Base-by-base conservation (phyloP, 2,329 filamentous ascomycete genomes). In the Cladosporium velox region DNA sequence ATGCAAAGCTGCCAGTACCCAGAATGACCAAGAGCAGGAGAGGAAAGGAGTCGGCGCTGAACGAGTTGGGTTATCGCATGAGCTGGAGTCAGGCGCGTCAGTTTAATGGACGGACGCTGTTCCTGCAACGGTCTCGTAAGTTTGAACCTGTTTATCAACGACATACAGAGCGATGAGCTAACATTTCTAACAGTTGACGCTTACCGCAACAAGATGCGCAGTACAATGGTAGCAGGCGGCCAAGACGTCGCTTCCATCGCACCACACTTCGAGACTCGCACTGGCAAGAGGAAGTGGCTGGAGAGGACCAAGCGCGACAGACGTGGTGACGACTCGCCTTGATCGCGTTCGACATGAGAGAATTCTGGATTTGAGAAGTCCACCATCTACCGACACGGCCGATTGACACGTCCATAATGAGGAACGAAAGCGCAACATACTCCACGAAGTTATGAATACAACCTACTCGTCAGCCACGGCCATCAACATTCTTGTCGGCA, bases 41-140 rank as follows among this genome's bases (percentile, higher is more conserved):
- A 59, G 86, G 85, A 59, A 95, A 92, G 80, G 94, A 98, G 77
- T 88, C 95, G n/a, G 87, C 91, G 59, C 82, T 98, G 68, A 98
- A 98, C 76, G 93, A 98, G 75, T 82, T 98, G 55, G 94, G 93
- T 2, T 96, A 96, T 77, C 88, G 94, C 57, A 96, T 99, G 91
- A 93, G 92, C 59, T 99, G 95, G 94, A 89, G 93, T 64, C 94
- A 98, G 81, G 95, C 93, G 77, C 86, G 94, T 74, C 91, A 94
- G 12, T 97, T 98, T 81, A 90, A 93, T 1, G 91, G 90, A 14
- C 86, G 92, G 72, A 92, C 90, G 49, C 84, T 97, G 58, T 97
- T 97, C 78, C 82, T 97, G 73, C 94, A 97, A 78, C 89, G 92
- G 83, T 93, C 93, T 72, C 82, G 93, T 97, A 83, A 88, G 93